Evolutionary conservation across 2,329 filamentous ascomycete genomes (phyloP).

Genomic region (Pyrenophora graminea): DNA sequence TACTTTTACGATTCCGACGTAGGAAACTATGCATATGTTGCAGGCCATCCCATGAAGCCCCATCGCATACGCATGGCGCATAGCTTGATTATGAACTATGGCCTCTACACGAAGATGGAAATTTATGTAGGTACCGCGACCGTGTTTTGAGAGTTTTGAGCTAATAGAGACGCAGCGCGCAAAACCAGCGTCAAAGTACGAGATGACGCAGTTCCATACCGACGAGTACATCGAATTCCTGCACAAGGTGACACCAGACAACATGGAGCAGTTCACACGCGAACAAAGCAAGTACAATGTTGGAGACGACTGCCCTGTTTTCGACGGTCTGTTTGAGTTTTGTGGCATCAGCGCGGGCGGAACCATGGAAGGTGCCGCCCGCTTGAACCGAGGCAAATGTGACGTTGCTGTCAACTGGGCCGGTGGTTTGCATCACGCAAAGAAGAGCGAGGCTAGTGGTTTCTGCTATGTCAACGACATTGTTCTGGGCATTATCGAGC

Average conservation of each 20-base stretch:
- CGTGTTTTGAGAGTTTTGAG: neutral
- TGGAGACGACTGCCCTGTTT: slow-evolving; percentile 66
- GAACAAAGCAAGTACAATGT: slow-evolving; percentile 83
- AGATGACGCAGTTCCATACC: slow-evolving; percentile 75
- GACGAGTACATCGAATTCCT: slow-evolving; percentile 75
- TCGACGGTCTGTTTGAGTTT: slow-evolving; percentile 72
- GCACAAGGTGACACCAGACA: slow-evolving; percentile 92
- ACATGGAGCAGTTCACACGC: slow-evolving; percentile 91
- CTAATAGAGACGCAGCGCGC: slow-evolving; percentile 42
- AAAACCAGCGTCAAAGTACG: slow-evolving; percentile 64
- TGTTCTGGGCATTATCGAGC: slow-evolving; percentile 87
- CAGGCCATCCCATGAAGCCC: slow-evolving; percentile 70
- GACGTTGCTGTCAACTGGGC: slow-evolving; percentile 72
- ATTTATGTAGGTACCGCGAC: slow-evolving; percentile 60
- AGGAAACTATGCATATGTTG: slow-evolving; percentile 95
- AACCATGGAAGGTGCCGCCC: slow-evolving; percentile 72
- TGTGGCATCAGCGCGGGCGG: slow-evolving; percentile 72
- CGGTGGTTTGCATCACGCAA: slow-evolving; percentile 93
- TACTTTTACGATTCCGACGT: slow-evolving; percentile 99
- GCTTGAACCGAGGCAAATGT: slow-evolving; percentile 69
- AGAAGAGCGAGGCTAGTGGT: slow-evolving; percentile 88
- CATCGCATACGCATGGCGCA: slow-evolving; percentile 69
- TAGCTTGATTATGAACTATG: slow-evolving; percentile 72
- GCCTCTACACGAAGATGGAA: slow-evolving; percentile 74
- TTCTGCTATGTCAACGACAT: slow-evolving; percentile 99